Base-by-base conservation (phyloP, 495 filamentous ascomycete species). In the Penicillium mononematosum region DNA sequence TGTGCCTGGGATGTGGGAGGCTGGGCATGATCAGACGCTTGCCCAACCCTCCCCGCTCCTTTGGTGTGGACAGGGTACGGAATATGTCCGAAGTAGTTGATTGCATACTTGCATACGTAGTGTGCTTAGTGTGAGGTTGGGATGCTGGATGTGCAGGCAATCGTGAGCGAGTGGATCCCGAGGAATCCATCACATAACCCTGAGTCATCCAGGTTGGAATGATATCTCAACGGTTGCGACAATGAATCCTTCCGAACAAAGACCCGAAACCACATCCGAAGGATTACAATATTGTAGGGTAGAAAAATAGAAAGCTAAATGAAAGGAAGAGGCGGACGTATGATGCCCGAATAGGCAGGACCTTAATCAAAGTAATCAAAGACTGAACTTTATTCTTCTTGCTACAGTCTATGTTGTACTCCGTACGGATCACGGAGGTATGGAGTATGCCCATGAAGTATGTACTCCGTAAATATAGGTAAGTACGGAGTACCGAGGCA, bases 261-360 rank as follows among this genome's bases (percentile, higher is more conserved):
- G 25, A 47, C 20, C 22, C 22, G 49, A 42, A 51, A 36, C 49
- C 22, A 36, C 14, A 38, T 3, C 29, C 19, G n/a, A 46, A n/a
- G 22, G 24, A 20, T 17, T 1, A n/a, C n/a, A n/a, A n/a, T n/a
- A n/a, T n/a, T n/a, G n/a, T n/a, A 34, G 43, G 19, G 29, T 36
- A 11, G 14, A 20, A 20, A 32, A 8, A 36, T 2, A 34, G 29
- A n/a, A 51, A 27, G 46, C 16, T n/a, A 16, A 50, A 50, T 52
- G 25, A 27, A 52, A 29, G 50, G 50, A 53, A 53, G 43, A 38
- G 32, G 42, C 16, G 31, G 42, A 44, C 29, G 38, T 20, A 32
- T 20, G 36, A 17, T 4, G 32, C 53, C 53, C 16, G n/a, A 55
- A 27, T 46, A 55, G 53, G 53, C 32, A 55, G 44, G 44, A 27